phyloP scores from a whole-genome alignment of 2,329 filamentous ascomycete species.

The Cryphonectria naterciae region DNA sequence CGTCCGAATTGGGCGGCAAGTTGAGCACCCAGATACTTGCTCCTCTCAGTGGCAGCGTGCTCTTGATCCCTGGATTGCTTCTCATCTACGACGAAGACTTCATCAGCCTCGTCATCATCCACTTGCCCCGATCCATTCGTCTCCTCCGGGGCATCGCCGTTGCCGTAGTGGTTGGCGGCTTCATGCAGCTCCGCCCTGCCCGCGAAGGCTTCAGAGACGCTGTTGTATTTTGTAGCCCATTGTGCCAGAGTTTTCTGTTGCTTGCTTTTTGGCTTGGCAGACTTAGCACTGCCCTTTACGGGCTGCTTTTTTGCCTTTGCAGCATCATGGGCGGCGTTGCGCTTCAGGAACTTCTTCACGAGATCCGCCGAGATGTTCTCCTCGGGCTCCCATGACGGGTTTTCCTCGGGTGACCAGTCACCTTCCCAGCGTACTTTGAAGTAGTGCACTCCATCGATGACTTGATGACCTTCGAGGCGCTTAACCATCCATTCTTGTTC shows the following conservation, averaged over 20 bases:
- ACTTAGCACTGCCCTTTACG: background rate
- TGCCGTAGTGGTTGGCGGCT: too few species aligned
- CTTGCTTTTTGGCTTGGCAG: slow-evolving; percentile 4
- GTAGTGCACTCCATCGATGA: slow-evolving; percentile 46
- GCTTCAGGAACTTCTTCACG: slow-evolving; percentile 47
- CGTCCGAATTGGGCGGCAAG: slow-evolving; percentile 16
- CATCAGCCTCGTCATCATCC: slow-evolving; percentile 2
- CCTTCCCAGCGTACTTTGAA: slow-evolving; percentile 62
- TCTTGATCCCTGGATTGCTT: background rate
- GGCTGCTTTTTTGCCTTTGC: background rate
- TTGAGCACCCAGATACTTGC: slow-evolving; percentile 6
- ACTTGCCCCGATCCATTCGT: background rate
- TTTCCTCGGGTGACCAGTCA: slow-evolving; percentile 59
- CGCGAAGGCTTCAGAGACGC: slow-evolving; percentile 26
- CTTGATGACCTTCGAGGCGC: slow-evolving; percentile 46
- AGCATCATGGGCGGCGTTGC: slow-evolving; percentile 31
- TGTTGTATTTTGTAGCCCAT: slow-evolving; percentile 16
- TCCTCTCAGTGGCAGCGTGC: slow-evolving; percentile 9
- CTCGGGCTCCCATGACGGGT: slow-evolving; percentile 63
- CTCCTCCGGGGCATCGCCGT: background rate
- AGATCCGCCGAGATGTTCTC: slow-evolving; percentile 50
- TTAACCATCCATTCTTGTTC: slow-evolving; percentile 48
- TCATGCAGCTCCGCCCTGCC: slow-evolving; percentile 18
- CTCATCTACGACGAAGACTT: slow-evolving; percentile 22
- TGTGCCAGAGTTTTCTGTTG: slow-evolving; percentile 11